These are phyloP conservation scores for Hysterangium stoloniferum DNA, from an alignment of 768 basidiomycete genomes.

Conservation along the genomic window DNA sequence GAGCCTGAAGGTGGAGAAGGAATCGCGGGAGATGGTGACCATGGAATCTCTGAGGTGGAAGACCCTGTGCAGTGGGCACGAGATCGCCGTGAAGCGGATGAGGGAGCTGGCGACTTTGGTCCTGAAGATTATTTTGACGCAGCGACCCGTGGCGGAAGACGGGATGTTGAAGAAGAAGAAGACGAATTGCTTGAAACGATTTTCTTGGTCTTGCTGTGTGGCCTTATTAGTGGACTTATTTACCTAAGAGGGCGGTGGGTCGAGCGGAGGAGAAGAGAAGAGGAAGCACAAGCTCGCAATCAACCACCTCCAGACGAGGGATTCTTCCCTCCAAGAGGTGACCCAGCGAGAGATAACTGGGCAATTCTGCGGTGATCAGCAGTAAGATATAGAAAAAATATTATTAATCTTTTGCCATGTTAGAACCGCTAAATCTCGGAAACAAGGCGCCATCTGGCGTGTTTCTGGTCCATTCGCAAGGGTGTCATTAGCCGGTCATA, in stretches of 20 bases:
- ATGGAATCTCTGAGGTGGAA: constrained; percentile 43
- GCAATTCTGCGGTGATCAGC: constrained; percentile 50
- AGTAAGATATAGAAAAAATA: too few relatives aligned
- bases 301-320: constrained; percentile 30
- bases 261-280: constrained; percentile 61
- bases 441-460: too few relatives aligned
- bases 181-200: constrained; percentile 79
- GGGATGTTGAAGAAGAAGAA: constrained; percentile 46
- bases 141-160: constrained; percentile 47
- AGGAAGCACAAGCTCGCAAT: constrained; percentile 31
- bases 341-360: constrained; percentile 62
- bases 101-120: constrained; percentile 65
- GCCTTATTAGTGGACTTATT: constrained; percentile 64
- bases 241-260: constrained; percentile 76
- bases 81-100: constrained; percentile 64
- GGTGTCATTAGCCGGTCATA: too few relatives aligned
- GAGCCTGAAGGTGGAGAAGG: constrained; percentile 7
- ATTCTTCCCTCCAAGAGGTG: constrained; percentile 53
- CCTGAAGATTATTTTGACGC: constrained; percentile 81
- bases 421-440: too few relatives aligned
- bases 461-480: too few relatives aligned
- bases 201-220: constrained; percentile 64
- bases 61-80: constrained; percentile 79
- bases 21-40: constrained; percentile 6
- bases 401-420: too few relatives aligned